These are phyloP conservation scores for Kluyveromyces sp. DNA, from an alignment of 1,139 yeast genomes.

Conservation along the genomic window DNA sequence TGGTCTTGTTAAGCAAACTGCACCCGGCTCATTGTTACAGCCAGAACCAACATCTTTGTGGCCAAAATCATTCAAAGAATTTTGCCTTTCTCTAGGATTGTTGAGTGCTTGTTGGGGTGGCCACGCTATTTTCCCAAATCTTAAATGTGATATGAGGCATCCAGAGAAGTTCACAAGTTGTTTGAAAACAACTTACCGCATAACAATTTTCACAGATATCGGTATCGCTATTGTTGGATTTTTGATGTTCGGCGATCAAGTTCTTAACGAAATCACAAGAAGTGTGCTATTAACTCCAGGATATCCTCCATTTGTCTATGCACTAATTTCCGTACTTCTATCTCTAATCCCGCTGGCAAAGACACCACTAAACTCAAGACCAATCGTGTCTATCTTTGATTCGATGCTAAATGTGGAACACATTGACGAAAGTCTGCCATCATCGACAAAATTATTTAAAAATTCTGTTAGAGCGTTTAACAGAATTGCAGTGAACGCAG, in stretches of 20 bases:
- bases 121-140: conserved; percentile 77
- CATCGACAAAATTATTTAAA: conserved; percentile 10
- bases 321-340: conserved; percentile 59
- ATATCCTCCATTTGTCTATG: conserved; percentile 61
- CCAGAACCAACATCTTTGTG: conserved; percentile 46
- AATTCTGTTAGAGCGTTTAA: conserved; percentile 23
- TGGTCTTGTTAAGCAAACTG: conserved; percentile 47
- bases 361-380: conserved; percentile 80
- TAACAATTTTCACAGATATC: conserved; percentile 64
- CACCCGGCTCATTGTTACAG: conserved; percentile 61
- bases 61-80: conserved; percentile 44
- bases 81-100: conserved; percentile 61
- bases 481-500: conserved; percentile 35
- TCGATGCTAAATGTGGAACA: conserved; percentile 33
- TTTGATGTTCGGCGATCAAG: conserved; percentile 74
- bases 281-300: conserved; percentile 63
- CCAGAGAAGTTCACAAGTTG: conserved; percentile 48
- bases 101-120: conserved; percentile 91
- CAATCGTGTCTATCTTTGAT: conserved; percentile 68
- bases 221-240: conserved; percentile 76
- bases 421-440: conserved; percentile 17
- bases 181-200: conserved; percentile 48
- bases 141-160: conserved; percentile 76
- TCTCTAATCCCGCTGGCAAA: conserved; percentile 82
- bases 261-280: conserved; percentile 78